Evolutionary conservation across 1,284 basidiomycete genomes (phyloP), one percentile per base, ranked within the genome.

Genomic region (Heterobasidion occidentale): DNA sequence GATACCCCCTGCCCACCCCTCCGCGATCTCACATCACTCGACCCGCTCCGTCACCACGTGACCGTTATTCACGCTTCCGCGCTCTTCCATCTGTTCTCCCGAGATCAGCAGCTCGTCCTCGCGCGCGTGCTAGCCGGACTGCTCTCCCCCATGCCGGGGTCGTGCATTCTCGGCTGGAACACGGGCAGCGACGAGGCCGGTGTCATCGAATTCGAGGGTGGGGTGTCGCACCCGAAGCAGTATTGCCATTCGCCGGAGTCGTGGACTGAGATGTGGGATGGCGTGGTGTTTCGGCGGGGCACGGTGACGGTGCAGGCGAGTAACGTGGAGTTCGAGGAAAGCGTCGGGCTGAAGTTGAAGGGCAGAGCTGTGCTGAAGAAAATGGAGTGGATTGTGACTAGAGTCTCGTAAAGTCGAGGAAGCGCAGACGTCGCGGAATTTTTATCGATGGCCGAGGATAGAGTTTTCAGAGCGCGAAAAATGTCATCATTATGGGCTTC

Each of bases 21-120:
- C 6, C 71, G 71, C 9, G 62, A 63, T 36, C 64, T 76, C 4
- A 54, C 56, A 17, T 53, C 62, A 11, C 58, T 77, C n/a, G 68
- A 65, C 14, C 69, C 70, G 2, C 69, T 79, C 6, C 71, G 69
- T 50, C 71, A 72, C 7, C 68, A 70, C 52, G 60, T 74, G n/a
- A 71, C 74, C 6, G 73, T 69, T 11, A 74, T 78, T 27, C 72
- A 75, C 59, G 67, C 71, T 9, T 71, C 73, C 11, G 64, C 70
- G 1, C 71, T 78, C 59, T 79, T 78, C 64, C 75, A 78, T 58
- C 66, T 77, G 6, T 78, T 79, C 63, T 58, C 64, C 27, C 67
- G 74, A 58, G 70, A 70, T 7, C 46, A 66, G n/a, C 76, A 79
- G 60, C 53, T 63, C 15, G 51, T 67, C 17, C 64, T 77, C 3